Evolutionary conservation across 352 stramenopile species (phyloP).

Genomic region (Pythium insidiosum): DNA sequence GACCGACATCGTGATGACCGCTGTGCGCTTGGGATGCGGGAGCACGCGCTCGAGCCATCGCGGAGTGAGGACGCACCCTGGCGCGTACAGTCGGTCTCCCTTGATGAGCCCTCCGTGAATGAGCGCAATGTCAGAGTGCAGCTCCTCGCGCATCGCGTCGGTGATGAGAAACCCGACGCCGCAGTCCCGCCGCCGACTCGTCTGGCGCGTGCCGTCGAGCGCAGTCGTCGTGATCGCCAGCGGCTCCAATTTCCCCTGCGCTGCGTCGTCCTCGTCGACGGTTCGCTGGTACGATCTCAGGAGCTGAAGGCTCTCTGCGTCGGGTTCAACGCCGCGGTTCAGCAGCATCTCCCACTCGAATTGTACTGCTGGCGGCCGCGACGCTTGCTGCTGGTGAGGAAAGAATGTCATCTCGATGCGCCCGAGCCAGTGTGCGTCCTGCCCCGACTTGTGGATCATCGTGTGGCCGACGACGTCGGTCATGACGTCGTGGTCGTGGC

Average conservation of each 20-base stretch:
- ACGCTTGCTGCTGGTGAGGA: no score
- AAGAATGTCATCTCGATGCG: conserved; percentile 55
- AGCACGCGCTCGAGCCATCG: conserved; percentile 63
- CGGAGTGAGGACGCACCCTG: conserved; percentile 40
- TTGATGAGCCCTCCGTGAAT: conserved; percentile 82
- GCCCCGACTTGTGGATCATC: conserved; percentile 82
- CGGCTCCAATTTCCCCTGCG: conserved; percentile 29
- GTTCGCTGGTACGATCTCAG: conserved; percentile 29
- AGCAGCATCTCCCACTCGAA: conserved; percentile 66
- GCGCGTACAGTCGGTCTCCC: conserved; percentile 47
- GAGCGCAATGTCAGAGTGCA: conserved; percentile 47
- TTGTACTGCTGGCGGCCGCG: neutral
- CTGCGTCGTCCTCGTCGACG: conserved; percentile 42
- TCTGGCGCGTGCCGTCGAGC: conserved; percentile 59
- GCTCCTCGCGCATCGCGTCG: conserved; percentile 51
- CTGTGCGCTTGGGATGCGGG: conserved; percentile 41
- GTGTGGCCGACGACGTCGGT: conserved; percentile 42
- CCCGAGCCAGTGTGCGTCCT: conserved; percentile 78
- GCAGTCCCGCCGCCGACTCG: conserved; percentile 52
- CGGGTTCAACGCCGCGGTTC: conserved; percentile 41
- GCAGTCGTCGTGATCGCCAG: conserved; percentile 21
- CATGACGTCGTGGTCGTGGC: conserved; percentile 84
- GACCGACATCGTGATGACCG: conserved; percentile 47
- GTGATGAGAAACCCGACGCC: conserved; percentile 74
- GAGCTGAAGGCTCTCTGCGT: conserved; percentile 32